Evolutionary conservation across 495 filamentous ascomycete species (phyloP).

Genomic region (Podospora conica): DNA sequence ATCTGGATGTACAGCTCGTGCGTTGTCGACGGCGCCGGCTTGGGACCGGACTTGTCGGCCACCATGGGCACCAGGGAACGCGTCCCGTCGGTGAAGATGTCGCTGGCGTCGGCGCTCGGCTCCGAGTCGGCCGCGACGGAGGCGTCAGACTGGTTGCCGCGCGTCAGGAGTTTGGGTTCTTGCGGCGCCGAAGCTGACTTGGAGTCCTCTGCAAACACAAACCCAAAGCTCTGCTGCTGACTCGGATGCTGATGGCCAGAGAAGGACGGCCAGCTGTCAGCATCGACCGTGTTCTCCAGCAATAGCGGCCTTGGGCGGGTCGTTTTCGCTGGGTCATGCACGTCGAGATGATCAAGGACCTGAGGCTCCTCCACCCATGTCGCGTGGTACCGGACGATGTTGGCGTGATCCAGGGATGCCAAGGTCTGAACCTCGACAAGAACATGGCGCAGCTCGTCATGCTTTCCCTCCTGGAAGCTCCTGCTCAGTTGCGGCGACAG

Average conservation of each 20-base stretch:
- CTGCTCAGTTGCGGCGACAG: slow-evolving; percentile 7
- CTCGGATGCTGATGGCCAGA: not conserved
- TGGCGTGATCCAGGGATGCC: slow-evolving; percentile 5
- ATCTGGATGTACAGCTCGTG: slow-evolving; percentile 9
- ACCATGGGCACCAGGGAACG: not conserved
- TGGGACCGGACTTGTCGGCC: not conserved
- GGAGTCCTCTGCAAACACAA: slow-evolving; percentile 5
- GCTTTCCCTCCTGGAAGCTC: slow-evolving; percentile 1
- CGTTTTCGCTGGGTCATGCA: not conserved
- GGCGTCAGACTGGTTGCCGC: not conserved
- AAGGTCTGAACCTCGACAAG: slow-evolving; percentile 5
- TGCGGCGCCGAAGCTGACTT: not conserved
- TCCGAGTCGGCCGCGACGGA: not conserved
- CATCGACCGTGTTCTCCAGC: slow-evolving; percentile 2
- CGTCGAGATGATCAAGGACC: not conserved
- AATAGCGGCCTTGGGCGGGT: not conserved
- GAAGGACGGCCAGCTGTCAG: not conserved
- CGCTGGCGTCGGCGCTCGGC: slow-evolving; percentile 1
- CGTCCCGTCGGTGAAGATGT: slow-evolving; percentile 8
- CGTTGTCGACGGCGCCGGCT: not conserved
- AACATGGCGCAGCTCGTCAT: slow-evolving; percentile 5
- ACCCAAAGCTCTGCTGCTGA: not conserved
- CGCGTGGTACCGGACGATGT: slow-evolving; percentile 7
- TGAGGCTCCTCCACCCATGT: slow-evolving; percentile 7
- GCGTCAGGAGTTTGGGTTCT: not conserved